Evolutionary conservation across 768 basidiomycete species (phyloP).

Genomic region (Cyclocybe cylindracea): DNA sequence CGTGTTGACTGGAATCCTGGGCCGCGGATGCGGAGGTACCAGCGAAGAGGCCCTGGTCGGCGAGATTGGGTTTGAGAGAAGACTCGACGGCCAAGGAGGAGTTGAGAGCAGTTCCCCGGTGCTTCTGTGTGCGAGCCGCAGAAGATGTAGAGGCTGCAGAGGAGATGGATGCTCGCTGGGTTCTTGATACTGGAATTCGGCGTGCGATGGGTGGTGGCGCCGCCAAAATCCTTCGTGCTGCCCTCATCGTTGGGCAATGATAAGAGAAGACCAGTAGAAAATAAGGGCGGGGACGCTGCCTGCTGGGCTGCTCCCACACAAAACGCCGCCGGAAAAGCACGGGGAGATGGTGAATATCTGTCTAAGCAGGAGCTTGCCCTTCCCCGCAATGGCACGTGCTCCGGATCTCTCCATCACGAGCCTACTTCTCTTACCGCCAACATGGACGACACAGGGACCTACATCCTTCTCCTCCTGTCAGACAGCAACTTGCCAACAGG

Average conservation of each 20-base stretch:
- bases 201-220: conserved; percentile 14
- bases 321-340: conserved; percentile 24
- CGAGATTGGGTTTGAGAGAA: conserved; percentile 21
- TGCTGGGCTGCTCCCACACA: conserved; percentile 3
- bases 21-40: conserved; percentile 12
- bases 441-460: conserved; percentile 46
- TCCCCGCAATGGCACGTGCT: conserved; percentile 3
- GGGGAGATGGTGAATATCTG: conserved; percentile 4
- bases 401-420: neutral
- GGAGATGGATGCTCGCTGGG: conserved; percentile 17
- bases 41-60: conserved; percentile 23
- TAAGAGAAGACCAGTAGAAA: neutral
- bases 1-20: conserved; percentile 17
- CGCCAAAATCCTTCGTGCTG: conserved; percentile 26
- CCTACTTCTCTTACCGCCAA: conserved; percentile 9
- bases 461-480: conserved; percentile 76
- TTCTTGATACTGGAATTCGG: conserved; percentile 12
- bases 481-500: conserved; percentile 97
- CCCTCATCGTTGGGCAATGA: conserved; percentile 26
- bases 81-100: conserved; percentile 37
- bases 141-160: conserved; percentile 16
- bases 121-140: conserved; percentile 9
- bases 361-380: neutral
- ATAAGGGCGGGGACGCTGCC: neutral
- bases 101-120: conserved; percentile 28